Conservation (phyloP, 2,329 filamentous ascomycete species). For the Colletotrichum lentis region DNA sequence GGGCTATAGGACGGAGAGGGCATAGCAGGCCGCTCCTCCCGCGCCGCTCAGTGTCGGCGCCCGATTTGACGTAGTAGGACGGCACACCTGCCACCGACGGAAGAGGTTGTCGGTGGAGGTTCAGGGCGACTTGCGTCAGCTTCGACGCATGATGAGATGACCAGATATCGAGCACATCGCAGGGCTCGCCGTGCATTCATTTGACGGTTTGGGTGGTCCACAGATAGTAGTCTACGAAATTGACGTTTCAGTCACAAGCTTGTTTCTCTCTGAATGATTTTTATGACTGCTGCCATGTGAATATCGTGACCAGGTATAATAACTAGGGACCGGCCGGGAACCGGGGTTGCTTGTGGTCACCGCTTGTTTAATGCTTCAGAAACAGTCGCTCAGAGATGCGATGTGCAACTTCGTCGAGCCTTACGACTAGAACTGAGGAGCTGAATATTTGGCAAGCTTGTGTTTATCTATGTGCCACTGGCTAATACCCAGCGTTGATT, state of each 20-base stretch:
- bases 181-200: constrained; percentile 20
- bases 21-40: constrained; percentile 19
- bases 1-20: constrained; percentile 26
- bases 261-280: neutral
- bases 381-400: too few species aligned
- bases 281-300: neutral
- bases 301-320: too few species aligned
- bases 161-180: constrained; percentile 13
- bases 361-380: too few species aligned
- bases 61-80: constrained; percentile 36
- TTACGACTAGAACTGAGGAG: too few species aligned
- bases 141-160: constrained; percentile 31
- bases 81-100: constrained; percentile 32
- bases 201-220: constrained; percentile 12
- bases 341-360: too few species aligned
- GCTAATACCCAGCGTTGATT: neutral
- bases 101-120: constrained; percentile 34
- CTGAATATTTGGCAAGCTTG: too few species aligned
- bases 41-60: constrained; percentile 34
- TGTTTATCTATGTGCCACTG: too few species aligned
- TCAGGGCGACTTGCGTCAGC: constrained; percentile 38
- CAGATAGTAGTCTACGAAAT: constrained; percentile 15
- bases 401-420: too few species aligned
- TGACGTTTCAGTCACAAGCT: constrained; percentile 15
- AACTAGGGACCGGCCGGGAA: too few species aligned